Evolutionary conservation across 139 green algal genomes (phyloP), one percentile per base, ranked within the genome.

Genomic region (Trebouxia sp.): DNA sequence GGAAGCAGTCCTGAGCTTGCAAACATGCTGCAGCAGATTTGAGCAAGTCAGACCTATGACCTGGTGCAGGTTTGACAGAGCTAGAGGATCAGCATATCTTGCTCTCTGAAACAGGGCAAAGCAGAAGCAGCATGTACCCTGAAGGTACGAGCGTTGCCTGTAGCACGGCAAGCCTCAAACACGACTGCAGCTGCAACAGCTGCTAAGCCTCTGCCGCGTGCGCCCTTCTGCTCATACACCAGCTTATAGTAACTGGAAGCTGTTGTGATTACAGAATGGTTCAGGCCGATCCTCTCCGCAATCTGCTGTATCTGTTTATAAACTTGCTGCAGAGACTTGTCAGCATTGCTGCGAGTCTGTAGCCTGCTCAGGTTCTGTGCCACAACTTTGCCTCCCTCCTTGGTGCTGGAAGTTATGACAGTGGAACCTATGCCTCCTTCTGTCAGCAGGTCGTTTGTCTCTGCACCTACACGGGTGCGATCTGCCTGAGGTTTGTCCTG

Each of bases 51-150:
- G 17, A 50, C 26, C 20, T 30, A 7, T 75, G 10, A 50, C 17
- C 3, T 50, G 28, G n/a, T n/a, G n/a, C n/a, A n/a, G n/a, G n/a
- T n/a, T n/a, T n/a, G n/a, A n/a, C n/a, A n/a, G n/a, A n/a, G n/a
- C n/a, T n/a, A n/a, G n/a, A n/a, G n/a, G n/a, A n/a, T n/a, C n/a
- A n/a, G n/a, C n/a, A n/a, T n/a, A n/a, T n/a, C n/a, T n/a, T n/a
- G n/a, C n/a, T n/a, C n/a, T n/a, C n/a, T n/a, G n/a, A n/a, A n/a
- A n/a, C n/a, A n/a, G n/a, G n/a, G n/a, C n/a, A n/a, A n/a, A n/a
- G n/a, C n/a, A n/a, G n/a, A n/a, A n/a, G n/a, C 83, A 62, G 83
- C 84, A 75, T 97, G 94, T 84, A 98, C 95, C 78, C 97, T 97
- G 86, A 98, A 98, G 0, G 94, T 97, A 14, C 94, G 85, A 0